These are phyloP conservation scores for Creolimax fragrantissima DNA, from an alignment of 78 protist species.

Conservation along the genomic window DNA sequence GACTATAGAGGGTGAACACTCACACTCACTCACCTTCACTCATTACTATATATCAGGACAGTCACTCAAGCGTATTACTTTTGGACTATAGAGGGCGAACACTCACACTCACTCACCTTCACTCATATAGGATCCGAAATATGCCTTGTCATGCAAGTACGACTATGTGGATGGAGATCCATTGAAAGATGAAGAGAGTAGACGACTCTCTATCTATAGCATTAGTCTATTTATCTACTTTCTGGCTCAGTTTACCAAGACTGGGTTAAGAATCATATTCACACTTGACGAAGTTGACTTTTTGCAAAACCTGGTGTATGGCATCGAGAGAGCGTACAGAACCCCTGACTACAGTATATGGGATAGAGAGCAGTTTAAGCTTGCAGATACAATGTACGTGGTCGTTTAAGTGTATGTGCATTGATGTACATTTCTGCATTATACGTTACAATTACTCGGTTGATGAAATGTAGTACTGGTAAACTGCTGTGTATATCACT, in stretches of 20 bases:
- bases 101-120: background rate
- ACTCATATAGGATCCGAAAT: background rate
- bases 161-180: background rate
- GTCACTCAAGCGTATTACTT: too few species aligned
- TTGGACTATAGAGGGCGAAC: too few species aligned
- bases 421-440: too few species aligned
- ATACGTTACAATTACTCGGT: too few species aligned
- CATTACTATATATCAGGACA: too few species aligned
- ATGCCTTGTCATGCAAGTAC: background rate
- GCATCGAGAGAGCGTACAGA: slow-evolving; percentile 29
- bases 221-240: background rate
- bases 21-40: background rate
- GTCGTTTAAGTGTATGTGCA: too few species aligned
- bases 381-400: too few species aligned
- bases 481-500: too few species aligned
- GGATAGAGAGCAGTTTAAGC: background rate
- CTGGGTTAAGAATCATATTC: background rate
- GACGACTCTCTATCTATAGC: background rate
- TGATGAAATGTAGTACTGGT: too few species aligned
- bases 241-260: background rate
- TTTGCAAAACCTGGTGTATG: slow-evolving; percentile 17
- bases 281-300: background rate
- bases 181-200: background rate
- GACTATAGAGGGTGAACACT: too few species aligned
- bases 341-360: slow-evolving; percentile 31